Base-by-base conservation (phyloP, 1,284 basidiomycete species). In the Xerocomus tenax region DNA sequence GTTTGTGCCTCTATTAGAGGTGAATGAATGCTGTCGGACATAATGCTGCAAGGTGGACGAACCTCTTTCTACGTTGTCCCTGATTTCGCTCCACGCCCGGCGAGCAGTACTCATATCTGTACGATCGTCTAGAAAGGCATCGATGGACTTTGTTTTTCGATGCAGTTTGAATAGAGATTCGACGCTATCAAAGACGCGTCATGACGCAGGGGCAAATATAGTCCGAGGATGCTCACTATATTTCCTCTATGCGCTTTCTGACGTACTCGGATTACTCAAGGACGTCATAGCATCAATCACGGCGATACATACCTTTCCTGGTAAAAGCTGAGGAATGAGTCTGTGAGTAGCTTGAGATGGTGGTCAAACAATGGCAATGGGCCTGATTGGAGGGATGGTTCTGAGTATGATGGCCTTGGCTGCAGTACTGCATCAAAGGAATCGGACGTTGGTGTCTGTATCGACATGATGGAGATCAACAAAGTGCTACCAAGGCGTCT, bases 1-100 rank as follows among this genome's bases (percentile, higher is more conserved):
- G 84, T 77, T 58, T 91, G 83, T n/a, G 84, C 79, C 74, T 95
- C 91, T 84, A 71, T 44, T 26, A 12, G 18, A 18, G 19, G 30
- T 36, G 25, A 48, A 36, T 52, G 23, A 35, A 29, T 43, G 18
- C 4, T 6, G 36, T 25, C 34, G 6, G 18, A 28, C 16, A 28
- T 21, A 29, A 15, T 21, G 39, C 16, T 39, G 35, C 28, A 42
- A 36, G 15, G 30, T n/a, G 32, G 43, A 61, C 73, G 47, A 52
- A 83, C 86, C 86, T 74, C 86, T 73, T 61, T 90, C 87, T 23
- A 90, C 71, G 61, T 85, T 90, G 59, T 93, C 91, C 45, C 87
- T 74, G 12, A 92, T 77, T 66, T 94, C 91, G 13, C 69, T 67
- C 91, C 91, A 94, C 15, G 81, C 88, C 52, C 73, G 73, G 50